Evolutionary conservation across 2,329 filamentous ascomycete genomes (phyloP).

Genomic region (Nemania sp.): DNA sequence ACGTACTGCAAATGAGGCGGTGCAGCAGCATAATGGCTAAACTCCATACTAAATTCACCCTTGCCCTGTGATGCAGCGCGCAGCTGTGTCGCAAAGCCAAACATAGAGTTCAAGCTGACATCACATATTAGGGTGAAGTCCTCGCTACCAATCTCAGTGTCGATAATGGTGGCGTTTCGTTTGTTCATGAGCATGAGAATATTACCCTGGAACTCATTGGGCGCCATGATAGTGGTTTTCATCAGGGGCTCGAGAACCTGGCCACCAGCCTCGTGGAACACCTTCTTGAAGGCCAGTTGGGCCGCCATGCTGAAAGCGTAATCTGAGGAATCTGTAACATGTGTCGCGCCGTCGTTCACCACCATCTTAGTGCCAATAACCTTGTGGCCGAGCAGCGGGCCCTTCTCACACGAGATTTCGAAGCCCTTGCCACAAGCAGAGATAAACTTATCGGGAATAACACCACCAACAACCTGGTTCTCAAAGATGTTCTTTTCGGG

Average conservation of each 20-base stretch:
- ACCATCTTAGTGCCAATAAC: constrained; percentile 93
- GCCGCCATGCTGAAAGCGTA: constrained; percentile 95
- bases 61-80: constrained; percentile 96
- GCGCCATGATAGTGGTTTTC: constrained; percentile 97
- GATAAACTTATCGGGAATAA: constrained; percentile 95
- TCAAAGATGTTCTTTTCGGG: constrained; percentile 85
- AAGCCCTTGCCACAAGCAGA: constrained; percentile 97
- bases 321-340: constrained; percentile 98
- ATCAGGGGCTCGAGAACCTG: constrained; percentile 94
- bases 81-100: constrained; percentile 92
- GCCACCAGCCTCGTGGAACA: constrained; percentile 83
- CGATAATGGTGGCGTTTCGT: constrained; percentile 92
- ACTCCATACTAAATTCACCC: constrained; percentile 99
- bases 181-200: constrained; percentile 97
- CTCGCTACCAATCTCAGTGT: constrained; percentile 92
- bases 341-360: constrained; percentile 94
- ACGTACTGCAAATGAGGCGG: constrained; percentile 89
- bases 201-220: constrained; percentile 96
- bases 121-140: constrained; percentile 94
- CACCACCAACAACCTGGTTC: constrained; percentile 86
- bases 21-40: constrained; percentile 92
- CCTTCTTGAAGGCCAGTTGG: constrained; percentile 95
- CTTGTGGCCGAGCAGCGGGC: constrained; percentile 90
- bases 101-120: constrained; percentile 96
- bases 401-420: constrained; percentile 82